Base-by-base conservation (phyloP, 345 rosid genomes). In the Murraya paniculata region DNA sequence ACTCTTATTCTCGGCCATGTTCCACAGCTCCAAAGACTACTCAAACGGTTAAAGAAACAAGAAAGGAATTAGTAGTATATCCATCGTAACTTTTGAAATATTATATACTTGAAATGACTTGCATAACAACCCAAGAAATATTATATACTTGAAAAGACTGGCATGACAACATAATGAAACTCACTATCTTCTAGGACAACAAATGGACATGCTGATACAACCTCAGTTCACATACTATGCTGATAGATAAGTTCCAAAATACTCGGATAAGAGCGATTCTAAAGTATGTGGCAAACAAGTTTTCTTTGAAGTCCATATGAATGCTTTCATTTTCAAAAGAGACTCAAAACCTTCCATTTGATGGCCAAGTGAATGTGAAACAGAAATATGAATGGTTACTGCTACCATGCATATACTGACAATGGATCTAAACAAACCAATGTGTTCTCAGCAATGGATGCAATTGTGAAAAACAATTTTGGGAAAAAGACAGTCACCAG, bases 1-100 rank as follows among this genome's bases (percentile, higher is more conserved):
- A 81, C 86, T 81, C 83, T 86, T 89, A 56, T 88, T 90, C 84
- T 89, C 92, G 0, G 85, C 88, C 84, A 87, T 80, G 87, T 90
- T 89, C 93, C 91, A 91, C 5, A 89, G 81, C 86, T 91, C 92
- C 87, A 91, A 48, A 1, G 87, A 86, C 96, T 91, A 88, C 81
- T 75, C 30, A 69, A n/a, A 48, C 30, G 35, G 41, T 50, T 11
- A 33, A n/a, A 50, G 33, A 30, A 64, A 30, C 24, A 28, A 55
- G 10, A 24, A 25, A 35, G 21, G 9, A 59, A 45, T 66, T 71
- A 24, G 64, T 58, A 30, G 28, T 22, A 28, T 25, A 72, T 48
- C 19, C 48, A 0, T 2, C 0, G 14, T 28, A 19, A 25, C 38
- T 71, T 48, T 28, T 19, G 58, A 48, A 58, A 69, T n/a, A n/a